A percentile compares a stretch with the other conserved stretches of the same genome.
Evolutionary conservation across 371 early-diverging fungal genomes (phyloP).

Genomic region (Smittium culicis): DNA sequence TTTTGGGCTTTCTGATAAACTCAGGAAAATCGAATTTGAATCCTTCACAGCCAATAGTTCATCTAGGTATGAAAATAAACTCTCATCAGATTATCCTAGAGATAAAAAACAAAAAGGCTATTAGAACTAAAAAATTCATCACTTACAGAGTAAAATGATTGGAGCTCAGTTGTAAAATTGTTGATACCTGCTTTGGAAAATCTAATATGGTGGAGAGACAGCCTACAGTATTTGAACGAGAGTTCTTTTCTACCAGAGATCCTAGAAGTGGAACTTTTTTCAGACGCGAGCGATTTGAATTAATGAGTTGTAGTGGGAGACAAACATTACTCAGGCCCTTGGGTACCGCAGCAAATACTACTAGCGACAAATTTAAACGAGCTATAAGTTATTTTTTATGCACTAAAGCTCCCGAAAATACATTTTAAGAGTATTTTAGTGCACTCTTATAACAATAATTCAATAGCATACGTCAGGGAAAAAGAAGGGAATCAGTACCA

Average conservation of each 20-base stretch:
- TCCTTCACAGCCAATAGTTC: too few relatives aligned
- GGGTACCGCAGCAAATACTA: background rate
- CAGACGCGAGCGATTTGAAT: background rate
- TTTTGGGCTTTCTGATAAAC: too few relatives aligned
- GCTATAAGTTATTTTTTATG: background rate
- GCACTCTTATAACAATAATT: background rate
- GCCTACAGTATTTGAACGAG: background rate
- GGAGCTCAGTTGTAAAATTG: background rate
- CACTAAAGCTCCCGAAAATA: background rate
- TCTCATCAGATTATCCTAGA: too few relatives aligned
- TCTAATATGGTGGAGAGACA: background rate
- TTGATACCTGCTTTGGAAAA: background rate
- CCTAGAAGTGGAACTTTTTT: background rate
- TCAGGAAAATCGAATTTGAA: too few relatives aligned
- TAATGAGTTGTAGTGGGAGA: background rate
- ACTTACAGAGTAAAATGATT: background rate
- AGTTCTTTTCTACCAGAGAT: background rate
- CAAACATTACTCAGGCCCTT: background rate
- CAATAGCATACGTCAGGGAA: background rate
- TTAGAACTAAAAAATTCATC: background rate
- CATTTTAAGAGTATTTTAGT: background rate
- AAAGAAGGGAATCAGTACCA: background rate
- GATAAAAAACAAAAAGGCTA: background rate
- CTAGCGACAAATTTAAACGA: background rate
- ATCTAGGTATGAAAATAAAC: too few relatives aligned